Evolutionary conservation across 2,329 filamentous ascomycete species (phyloP).

Genomic region (Sordariomycetes sp.): DNA sequence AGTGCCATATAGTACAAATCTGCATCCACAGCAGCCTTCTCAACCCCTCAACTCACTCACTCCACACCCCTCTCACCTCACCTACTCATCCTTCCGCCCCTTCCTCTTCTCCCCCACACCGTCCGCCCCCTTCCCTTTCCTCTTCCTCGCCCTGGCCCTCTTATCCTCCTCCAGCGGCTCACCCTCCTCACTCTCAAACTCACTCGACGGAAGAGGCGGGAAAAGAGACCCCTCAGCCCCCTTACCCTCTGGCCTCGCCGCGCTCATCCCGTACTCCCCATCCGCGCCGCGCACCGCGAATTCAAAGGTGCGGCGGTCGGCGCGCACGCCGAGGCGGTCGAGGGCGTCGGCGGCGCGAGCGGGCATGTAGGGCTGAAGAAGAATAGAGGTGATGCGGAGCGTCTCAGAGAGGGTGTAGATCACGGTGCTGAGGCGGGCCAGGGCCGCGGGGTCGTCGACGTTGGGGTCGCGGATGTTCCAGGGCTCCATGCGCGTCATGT

Average conservation of each 20-base stretch:
- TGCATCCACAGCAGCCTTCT: too few relatives aligned
- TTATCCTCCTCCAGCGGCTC: slow-evolving; percentile 7
- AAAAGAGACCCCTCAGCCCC: slow-evolving; percentile 32
- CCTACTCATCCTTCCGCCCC: background rate
- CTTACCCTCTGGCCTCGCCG: slow-evolving; percentile 11
- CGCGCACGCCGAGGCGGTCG: slow-evolving; percentile 61
- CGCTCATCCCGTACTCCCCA: slow-evolving; percentile 47
- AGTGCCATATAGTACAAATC: too few relatives aligned
- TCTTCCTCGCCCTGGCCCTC: background rate
- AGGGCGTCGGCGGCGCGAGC: slow-evolving; percentile 59
- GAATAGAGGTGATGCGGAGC: slow-evolving; percentile 65
- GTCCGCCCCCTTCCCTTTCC: background rate
- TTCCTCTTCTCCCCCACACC: background rate
- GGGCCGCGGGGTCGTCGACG: slow-evolving; percentile 15
- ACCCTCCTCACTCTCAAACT: slow-evolving; percentile 12
- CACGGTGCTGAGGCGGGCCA: slow-evolving; percentile 34
- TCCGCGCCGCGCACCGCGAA: slow-evolving; percentile 54
- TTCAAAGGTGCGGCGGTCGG: slow-evolving; percentile 45
- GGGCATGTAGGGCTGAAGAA: slow-evolving; percentile 88
- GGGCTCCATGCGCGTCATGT: slow-evolving; percentile 47
- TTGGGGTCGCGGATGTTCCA: slow-evolving; percentile 40
- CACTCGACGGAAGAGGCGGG: slow-evolving; percentile 26
- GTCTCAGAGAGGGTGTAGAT: slow-evolving; percentile 65
- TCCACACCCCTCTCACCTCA: background rate
- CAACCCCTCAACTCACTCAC: background rate